Evolutionary conservation across 495 filamentous ascomycete species (phyloP).

Genomic region (Podospora sp.): DNA sequence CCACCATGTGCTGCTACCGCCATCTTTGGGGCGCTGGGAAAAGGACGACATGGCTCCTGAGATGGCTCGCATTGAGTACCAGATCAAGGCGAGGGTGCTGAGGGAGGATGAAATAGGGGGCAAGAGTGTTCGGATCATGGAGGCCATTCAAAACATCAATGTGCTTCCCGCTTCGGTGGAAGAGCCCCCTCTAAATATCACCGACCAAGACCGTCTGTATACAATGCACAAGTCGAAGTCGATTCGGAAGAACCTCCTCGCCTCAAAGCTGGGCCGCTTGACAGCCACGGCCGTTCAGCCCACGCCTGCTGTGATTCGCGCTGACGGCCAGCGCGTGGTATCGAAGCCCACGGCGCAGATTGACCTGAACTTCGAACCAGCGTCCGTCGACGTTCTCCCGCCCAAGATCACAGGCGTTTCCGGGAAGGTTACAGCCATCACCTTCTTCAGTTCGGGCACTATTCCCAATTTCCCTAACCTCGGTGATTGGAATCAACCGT

Average conservation of each 20-base stretch:
- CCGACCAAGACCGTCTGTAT: constrained; percentile 63
- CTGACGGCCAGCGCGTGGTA: constrained; percentile 44
- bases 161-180: constrained; percentile 76
- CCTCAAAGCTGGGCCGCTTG: constrained; percentile 72
- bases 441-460: constrained; percentile 64
- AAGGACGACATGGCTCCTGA: constrained; percentile 80
- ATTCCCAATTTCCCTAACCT: constrained; percentile 62
- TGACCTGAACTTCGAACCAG: constrained; percentile 72
- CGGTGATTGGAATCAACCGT: constrained; percentile 46
- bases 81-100: constrained; percentile 62
- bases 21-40: constrained; percentile 74
- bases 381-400: constrained; percentile 57
- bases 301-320: constrained; percentile 61
- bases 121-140: constrained; percentile 43
- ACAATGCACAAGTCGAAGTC: constrained; percentile 72
- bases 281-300: constrained; percentile 77
- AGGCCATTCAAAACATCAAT: constrained; percentile 62
- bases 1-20: constrained; percentile 78
- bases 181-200: constrained; percentile 72
- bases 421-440: constrained; percentile 73
- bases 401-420: constrained; percentile 68
- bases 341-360: constrained; percentile 66
- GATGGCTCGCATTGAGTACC: constrained; percentile 78
- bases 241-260: constrained; percentile 76
- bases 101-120: constrained; percentile 36